Evolutionary conservation across 2,329 filamentous ascomycete species (phyloP).

Genomic region (Coniochaeta hoffmannii): DNA sequence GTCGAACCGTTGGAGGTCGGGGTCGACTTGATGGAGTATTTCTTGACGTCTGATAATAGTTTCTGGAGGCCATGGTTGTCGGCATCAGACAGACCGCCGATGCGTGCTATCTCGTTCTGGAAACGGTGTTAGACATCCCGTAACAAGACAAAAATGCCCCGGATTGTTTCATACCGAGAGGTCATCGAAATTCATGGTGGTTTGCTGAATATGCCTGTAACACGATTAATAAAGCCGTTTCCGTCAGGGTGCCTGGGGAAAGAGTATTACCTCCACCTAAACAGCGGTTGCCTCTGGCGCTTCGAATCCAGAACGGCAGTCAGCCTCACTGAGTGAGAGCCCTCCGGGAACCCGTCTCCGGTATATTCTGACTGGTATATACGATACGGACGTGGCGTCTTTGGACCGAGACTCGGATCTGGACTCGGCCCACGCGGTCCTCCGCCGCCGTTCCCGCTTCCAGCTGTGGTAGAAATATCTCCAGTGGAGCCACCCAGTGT

Average conservation of each 20-base stretch:
- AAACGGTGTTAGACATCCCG: neutral
- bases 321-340: neutral
- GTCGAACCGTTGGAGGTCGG: slow-evolving; percentile 28
- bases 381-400: neutral
- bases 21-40: slow-evolving; percentile 26
- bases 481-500: neutral
- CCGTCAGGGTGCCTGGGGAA: neutral
- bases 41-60: slow-evolving; percentile 20
- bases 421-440: neutral
- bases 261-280: neutral
- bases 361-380: slow-evolving; percentile 2
- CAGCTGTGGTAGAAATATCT: neutral
- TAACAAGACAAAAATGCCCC: neutral
- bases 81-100: neutral
- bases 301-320: neutral
- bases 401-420: neutral
- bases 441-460: neutral
- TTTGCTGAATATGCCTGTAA: neutral
- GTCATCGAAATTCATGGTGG: slow-evolving; percentile 1
- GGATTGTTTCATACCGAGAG: neutral
- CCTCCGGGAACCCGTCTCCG: slow-evolving; percentile 1
- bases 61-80: neutral
- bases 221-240: neutral
- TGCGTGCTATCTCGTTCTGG: neutral
- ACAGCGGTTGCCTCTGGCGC: neutral